Evolutionary conservation across 2,329 filamentous ascomycete species (phyloP).

Genomic region (Bimuria novae-zelandiae): DNA sequence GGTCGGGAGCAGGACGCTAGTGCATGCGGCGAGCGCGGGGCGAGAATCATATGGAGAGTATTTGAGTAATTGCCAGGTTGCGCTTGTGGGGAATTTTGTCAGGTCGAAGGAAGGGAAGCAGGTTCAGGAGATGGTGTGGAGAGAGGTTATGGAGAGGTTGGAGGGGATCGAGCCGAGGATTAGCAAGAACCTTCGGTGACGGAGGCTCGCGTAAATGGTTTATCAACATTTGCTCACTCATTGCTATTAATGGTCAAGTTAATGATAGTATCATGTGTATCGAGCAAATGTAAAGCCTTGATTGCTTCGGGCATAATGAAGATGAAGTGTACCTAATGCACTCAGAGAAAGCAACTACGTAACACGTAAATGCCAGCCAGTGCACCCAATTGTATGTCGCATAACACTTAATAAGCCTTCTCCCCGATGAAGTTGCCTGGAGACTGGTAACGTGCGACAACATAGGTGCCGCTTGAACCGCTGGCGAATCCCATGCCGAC

Average conservation of each 20-base stretch:
- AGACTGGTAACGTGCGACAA: constrained; percentile 4
- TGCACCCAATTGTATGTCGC: not conserved
- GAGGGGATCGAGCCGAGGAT: constrained; percentile 2
- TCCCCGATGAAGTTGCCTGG: constrained; percentile 6
- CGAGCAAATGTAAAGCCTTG: not conserved
- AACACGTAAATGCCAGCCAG: not conserved
- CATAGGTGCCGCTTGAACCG: not conserved
- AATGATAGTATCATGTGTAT: not conserved
- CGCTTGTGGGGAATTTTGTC: not conserved
- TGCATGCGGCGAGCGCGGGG: constrained; percentile 43
- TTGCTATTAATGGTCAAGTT: not conserved
- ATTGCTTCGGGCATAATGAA: constrained; percentile 3
- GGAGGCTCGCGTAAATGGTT: not conserved
- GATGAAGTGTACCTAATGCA: not conserved
- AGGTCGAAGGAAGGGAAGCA: not conserved
- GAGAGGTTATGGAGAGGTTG: not conserved
- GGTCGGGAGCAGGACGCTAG: constrained; percentile 47
- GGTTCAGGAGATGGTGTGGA: constrained; percentile 3
- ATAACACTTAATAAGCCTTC: constrained; percentile 3
- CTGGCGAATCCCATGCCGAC: constrained; percentile 4
- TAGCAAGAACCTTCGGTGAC: not conserved
- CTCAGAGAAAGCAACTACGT: not conserved
- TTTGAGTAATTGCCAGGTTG: constrained; percentile 42
- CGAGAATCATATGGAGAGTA: constrained; percentile 48
- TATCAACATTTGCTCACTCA: not conserved